Evolutionary conservation across 1,284 basidiomycete species (phyloP).

Genomic region (Coniferiporia weirii): DNA sequence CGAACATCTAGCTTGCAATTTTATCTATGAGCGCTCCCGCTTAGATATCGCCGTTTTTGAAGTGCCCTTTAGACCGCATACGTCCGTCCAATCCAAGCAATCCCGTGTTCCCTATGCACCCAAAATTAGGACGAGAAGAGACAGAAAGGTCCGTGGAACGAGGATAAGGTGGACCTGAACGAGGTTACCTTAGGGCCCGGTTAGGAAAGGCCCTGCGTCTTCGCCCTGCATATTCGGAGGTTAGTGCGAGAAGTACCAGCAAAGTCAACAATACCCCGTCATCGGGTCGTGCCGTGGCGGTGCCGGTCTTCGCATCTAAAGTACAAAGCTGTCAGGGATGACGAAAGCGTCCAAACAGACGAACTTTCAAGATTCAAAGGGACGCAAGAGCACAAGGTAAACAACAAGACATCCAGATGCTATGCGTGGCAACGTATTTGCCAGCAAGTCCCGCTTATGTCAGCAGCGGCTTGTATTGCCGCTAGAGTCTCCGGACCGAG

Average conservation of each 20-base stretch:
- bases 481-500: too few species aligned
- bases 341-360: neutral
- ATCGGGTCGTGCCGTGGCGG: neutral
- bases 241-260: neutral
- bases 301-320: conserved; percentile 3
- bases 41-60: too few species aligned
- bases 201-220: conserved; percentile 1
- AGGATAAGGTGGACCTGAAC: conserved; percentile 4
- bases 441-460: too few species aligned
- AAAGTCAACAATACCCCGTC: neutral
- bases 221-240: neutral
- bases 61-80: neutral
- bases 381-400: neutral
- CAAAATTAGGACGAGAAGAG: neutral
- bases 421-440: neutral
- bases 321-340: conserved; percentile 13
- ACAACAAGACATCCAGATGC: neutral
- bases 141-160: neutral
- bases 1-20: neutral
- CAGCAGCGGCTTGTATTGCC: too few species aligned
- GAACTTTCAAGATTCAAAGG: neutral
- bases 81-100: neutral
- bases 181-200: conserved; percentile 2
- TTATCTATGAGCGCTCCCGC: too few species aligned
- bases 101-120: neutral